Conservation (phyloP, 83 land plant genomes). For the Diphasiastrum complanatum region DNA sequence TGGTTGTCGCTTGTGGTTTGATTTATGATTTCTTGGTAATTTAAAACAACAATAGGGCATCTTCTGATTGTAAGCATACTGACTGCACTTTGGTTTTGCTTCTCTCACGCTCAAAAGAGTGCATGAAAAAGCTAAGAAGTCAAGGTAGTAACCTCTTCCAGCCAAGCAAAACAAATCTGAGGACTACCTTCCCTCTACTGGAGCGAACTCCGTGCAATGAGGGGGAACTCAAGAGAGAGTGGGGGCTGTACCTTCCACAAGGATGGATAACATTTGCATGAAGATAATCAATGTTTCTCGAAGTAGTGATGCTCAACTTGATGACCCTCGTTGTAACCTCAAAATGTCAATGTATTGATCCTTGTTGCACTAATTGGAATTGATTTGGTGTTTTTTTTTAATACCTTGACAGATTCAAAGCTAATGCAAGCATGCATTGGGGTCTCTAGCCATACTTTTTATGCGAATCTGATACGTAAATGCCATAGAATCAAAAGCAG, state of each 20-base stretch:
- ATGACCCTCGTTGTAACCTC: too few relatives aligned
- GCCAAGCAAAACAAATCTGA: slow-evolving; percentile 86
- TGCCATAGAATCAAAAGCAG: too few relatives aligned
- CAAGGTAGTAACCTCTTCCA: slow-evolving; percentile 47
- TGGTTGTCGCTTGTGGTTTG: slow-evolving; percentile 45
- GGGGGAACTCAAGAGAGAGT: slow-evolving; percentile 36
- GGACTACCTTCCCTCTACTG: slow-evolving; percentile 87
- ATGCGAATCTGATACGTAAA: too few relatives aligned
- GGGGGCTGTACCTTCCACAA: not conserved
- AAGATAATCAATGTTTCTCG: not conserved
- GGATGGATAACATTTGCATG: slow-evolving; percentile 6
- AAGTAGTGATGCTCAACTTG: slow-evolving; percentile 16
- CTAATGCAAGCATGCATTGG: too few relatives aligned
- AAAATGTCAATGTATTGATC: too few relatives aligned
- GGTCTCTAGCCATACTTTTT: too few relatives aligned
- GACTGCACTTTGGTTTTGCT: too few relatives aligned
- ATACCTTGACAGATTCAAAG: too few relatives aligned
- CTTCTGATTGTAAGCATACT: slow-evolving; percentile 78
- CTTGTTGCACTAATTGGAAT: too few relatives aligned
- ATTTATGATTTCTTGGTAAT: slow-evolving; percentile 55
- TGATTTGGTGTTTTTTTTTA: too few relatives aligned
- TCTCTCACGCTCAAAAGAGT: too few relatives aligned
- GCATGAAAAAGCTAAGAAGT: not conserved
- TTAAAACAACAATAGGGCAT: slow-evolving; percentile 65
- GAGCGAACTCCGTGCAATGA: slow-evolving; percentile 86